Base-by-base conservation (phyloP, 106 monocot species). In the Narthecium ossifragum region DNA sequence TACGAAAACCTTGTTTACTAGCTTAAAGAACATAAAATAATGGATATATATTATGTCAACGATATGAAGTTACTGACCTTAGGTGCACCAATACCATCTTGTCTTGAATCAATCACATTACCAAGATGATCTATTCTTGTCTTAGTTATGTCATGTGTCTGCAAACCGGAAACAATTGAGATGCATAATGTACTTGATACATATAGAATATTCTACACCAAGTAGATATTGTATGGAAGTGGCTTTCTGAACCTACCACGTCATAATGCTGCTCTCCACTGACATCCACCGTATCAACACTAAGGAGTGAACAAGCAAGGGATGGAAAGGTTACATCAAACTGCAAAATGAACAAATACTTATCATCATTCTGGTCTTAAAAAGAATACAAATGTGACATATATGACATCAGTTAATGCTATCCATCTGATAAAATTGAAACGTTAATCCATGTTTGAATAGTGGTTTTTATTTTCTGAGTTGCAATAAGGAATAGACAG, bases 211-310 rank as follows among this genome's bases (percentile, higher is more conserved):
- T n/a, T n/a, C n/a, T n/a, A n/a, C n/a, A n/a, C n/a, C n/a, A n/a
- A n/a, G n/a, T n/a, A n/a, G n/a, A n/a, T n/a, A n/a, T n/a, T n/a
- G 43, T 13, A 43, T 15, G 12, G 36, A 29, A n/a, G n/a, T n/a
- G n/a, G n/a, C n/a, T n/a, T n/a, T n/a, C n/a, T n/a, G n/a, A n/a
- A 68, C 85, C 54, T 90, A 96, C 94, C 45, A 96, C 84, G 68
- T 96, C 86, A 74, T 78, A 84, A 64, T 96, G 94, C 56, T 83
- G 90, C 69, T 96, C 94, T n/a, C 94, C 94, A 59, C 94, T 96
- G 63, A 96, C 80, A 71, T 96, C 94, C 78, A 83, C 65, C 3
- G 94, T 79, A 76, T 96, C 94, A 57, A 96, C 76, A 63, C 80
- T 83, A 53, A 96, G 61, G 70, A 96, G 83, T 20, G 94, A 90